Conservation (phyloP, 768 basidiomycete genomes). For the Leccinum subtestaceum region DNA sequence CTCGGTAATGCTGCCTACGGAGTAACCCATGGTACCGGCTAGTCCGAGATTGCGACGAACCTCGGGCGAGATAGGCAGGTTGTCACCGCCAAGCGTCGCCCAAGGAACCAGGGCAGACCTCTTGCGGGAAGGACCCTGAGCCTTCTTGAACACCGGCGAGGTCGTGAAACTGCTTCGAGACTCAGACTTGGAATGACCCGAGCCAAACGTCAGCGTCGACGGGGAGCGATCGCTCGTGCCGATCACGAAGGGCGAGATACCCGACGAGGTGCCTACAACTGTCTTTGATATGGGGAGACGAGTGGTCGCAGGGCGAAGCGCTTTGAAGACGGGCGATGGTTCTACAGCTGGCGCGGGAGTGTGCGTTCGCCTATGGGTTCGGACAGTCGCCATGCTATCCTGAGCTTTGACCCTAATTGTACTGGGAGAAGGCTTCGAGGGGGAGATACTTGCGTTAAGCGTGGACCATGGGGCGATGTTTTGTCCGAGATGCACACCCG, state of each 20-base stretch:
- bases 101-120: conserved; percentile 23
- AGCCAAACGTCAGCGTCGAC: conserved; percentile 39
- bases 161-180: conserved; percentile 20
- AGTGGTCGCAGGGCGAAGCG: conserved; percentile 48
- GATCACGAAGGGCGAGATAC: conserved; percentile 26
- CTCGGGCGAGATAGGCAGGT: conserved; percentile 45
- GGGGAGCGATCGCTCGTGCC: conserved; percentile 23
- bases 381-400: conserved; percentile 22
- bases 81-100: conserved; percentile 18
- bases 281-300: conserved; percentile 21
- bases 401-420: conserved; percentile 24
- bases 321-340: conserved; percentile 55
- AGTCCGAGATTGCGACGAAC: conserved; percentile 58
- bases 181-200: conserved; percentile 30
- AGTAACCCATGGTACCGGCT: conserved; percentile 66
- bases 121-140: conserved; percentile 22
- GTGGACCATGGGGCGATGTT: conserved; percentile 65
- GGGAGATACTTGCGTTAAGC: conserved; percentile 39
- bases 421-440: conserved; percentile 32
- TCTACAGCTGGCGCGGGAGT: conserved; percentile 60
- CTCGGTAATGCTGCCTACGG: conserved; percentile 45
- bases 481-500: conserved; percentile 40
- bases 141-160: conserved; percentile 38
- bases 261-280: conserved; percentile 25
- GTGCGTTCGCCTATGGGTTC: conserved; percentile 50